Evolutionary conservation across 78 protist species (phyloP).

Genomic region (Dictyostelium brefeldianum): DNA sequence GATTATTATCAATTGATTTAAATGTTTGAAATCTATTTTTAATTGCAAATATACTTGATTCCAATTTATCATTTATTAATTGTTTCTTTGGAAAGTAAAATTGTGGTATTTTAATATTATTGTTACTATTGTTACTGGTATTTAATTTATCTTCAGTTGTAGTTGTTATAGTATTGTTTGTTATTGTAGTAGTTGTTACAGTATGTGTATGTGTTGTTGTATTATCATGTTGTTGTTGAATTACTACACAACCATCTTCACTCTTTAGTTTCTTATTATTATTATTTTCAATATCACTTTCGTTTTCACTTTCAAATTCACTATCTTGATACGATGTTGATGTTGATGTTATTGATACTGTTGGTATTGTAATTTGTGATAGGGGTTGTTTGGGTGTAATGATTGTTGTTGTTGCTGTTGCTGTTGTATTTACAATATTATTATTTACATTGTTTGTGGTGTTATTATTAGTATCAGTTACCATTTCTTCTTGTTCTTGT

Average conservation of each 20-base stretch:
- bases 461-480: background rate
- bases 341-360: too few species aligned
- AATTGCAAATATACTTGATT: background rate
- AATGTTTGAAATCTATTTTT: constrained; percentile 21
- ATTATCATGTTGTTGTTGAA: background rate
- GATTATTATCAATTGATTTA: constrained; percentile 10
- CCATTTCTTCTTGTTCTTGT: background rate
- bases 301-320: too few species aligned
- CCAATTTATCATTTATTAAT: background rate
- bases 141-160: constrained; percentile 11
- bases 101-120: constrained; percentile 19
- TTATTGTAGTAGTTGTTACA: too few species aligned
- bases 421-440: background rate
- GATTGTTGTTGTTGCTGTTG: background rate
- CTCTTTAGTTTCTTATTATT: background rate
- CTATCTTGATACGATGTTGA: too few species aligned
- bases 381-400: too few species aligned
- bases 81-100: constrained; percentile 37
- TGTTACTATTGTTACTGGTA: background rate
- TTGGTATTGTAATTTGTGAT: too few species aligned
- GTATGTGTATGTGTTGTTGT: background rate
- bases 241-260: constrained; percentile 9
- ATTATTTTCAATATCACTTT: background rate
- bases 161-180: background rate
- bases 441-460: background rate